Base-by-base conservation (phyloP, 2,329 filamentous ascomycete genomes). In the Colletotrichum sp. region DNA sequence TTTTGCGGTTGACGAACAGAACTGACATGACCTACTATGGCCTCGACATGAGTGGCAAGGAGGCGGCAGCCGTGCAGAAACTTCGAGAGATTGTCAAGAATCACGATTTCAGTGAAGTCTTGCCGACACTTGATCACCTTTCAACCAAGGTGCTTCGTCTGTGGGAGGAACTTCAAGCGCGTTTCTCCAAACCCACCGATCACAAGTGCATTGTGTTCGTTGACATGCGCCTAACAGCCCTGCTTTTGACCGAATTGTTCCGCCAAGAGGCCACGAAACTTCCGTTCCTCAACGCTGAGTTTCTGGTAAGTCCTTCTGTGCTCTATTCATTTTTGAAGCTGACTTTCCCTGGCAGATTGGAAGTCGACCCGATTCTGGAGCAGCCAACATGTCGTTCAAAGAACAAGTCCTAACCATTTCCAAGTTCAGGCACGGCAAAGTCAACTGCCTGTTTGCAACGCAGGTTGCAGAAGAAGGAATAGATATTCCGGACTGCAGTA, bases 181-280 rank as follows among this genome's bases (percentile, higher is more conserved):
- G 93, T 66, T 98, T 96, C 80, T 85, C 89, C 36, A 84, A 88
- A 3, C 84, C 87, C 4, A 88, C 88, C 2, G 88, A 92, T 8
- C 87, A 89, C 32, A 92, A 93, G 21, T 98, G 95, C 81, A 98
- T 99, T 71, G 91, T 99, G 0, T 99, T 99, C 83, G 95, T 98
- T 0, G 89, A 95, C 76, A 90, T 94, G 81, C 90, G 96, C 55
- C 92, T 94, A 78, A 96, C 95, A 1, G 96, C 96, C 1, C 90
- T 92, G 21, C 84, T 98, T 18, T 86, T 99, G 2, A 87, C 90
- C 2, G 92, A 94, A 59, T 86, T 98, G 1, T 93, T 98, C 77
- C 83, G 84, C 49, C 88, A 90, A 21, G 80, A 87, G 1, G 82
- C 84, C 2, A 87, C 95, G 72, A 86, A 87, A 2, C 89, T 93